phyloP scores from a whole-genome alignment of 148 eudicot genomes.

The Camellia lanceoleosa region DNA sequence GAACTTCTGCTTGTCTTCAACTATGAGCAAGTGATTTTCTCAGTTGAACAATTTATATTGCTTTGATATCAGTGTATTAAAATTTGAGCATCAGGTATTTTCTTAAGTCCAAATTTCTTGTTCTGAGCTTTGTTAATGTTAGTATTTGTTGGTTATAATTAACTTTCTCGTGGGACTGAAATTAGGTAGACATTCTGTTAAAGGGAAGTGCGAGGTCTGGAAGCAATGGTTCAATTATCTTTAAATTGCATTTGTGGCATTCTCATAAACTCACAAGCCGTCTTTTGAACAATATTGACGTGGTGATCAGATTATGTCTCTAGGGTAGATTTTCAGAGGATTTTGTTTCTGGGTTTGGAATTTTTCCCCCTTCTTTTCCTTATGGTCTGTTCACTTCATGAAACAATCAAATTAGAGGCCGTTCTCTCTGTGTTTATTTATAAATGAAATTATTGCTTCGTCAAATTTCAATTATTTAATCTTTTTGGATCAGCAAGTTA shows the following conservation, averaged over 20 bases:
- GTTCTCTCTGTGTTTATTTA: background rate
- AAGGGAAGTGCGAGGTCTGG: background rate
- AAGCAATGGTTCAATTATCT: background rate
- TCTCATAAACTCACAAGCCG: background rate
- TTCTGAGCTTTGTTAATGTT: background rate
- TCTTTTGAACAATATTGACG: background rate
- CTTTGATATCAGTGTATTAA: background rate
- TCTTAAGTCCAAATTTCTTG: background rate
- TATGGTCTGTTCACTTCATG: background rate
- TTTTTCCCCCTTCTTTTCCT: background rate
- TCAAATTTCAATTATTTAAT: background rate
- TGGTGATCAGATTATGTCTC: background rate
- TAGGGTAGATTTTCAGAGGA: background rate
- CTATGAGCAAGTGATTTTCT: conserved; percentile 59
- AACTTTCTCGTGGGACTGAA: background rate
- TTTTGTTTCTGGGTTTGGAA: background rate
- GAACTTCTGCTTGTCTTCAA: conserved; percentile 87
- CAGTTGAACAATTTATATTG: background rate
- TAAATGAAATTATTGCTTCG: too few species aligned
- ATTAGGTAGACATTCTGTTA: background rate
- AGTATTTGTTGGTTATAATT: background rate
- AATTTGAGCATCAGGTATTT: background rate
- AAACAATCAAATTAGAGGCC: background rate
- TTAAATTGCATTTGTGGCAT: background rate
- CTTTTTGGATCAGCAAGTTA: background rate